Conservation (phyloP, 2,329 filamentous ascomycete genomes). For the Metarhizium robertsii region DNA sequence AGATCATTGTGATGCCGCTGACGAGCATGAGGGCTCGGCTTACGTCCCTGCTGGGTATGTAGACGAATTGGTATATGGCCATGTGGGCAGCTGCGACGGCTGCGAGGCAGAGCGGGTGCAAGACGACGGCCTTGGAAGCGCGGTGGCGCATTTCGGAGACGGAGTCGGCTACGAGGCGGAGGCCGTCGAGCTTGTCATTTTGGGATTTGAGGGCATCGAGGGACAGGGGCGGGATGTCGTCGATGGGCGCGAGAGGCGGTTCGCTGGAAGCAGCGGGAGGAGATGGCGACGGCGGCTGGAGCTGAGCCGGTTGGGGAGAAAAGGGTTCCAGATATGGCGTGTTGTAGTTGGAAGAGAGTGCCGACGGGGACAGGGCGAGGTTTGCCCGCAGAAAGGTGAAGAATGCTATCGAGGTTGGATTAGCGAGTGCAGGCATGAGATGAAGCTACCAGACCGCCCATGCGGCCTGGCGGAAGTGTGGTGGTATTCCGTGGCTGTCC, state of each 20-base stretch:
- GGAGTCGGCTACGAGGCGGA: conserved; percentile 70
- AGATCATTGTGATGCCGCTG: conserved; percentile 53
- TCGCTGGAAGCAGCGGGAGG: conserved; percentile 42
- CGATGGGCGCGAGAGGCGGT: conserved; percentile 25
- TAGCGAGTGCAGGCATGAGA: not conserved
- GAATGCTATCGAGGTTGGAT: conserved; percentile 51
- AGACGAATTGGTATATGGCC: conserved; percentile 36
- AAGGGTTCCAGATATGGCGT: conserved; percentile 55
- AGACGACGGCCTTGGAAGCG: conserved; percentile 53
- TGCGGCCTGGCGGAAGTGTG: no score
- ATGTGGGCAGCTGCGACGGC: conserved; percentile 35
- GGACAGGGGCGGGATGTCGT: conserved; percentile 52
- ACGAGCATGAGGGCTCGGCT: conserved; percentile 47
- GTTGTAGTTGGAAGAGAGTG: conserved; percentile 53
- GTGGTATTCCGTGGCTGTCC: no score
- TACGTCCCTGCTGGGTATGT: conserved; percentile 35
- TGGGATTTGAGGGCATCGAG: conserved; percentile 46
- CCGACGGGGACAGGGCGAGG: conserved; percentile 55
- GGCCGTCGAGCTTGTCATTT: conserved; percentile 54
- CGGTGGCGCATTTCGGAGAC: conserved; percentile 72
- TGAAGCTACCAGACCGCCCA: no score
- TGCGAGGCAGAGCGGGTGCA: conserved; percentile 48
- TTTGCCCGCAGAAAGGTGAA: conserved; percentile 76
- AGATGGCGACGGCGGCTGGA: conserved; percentile 36
- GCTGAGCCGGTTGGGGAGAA: conserved; percentile 22